A percentile compares a stretch with the other conserved stretches of the same genome.
phyloP scores from a whole-genome alignment of 345 rosid genomes.

The Sisymbrium altissimum region DNA sequence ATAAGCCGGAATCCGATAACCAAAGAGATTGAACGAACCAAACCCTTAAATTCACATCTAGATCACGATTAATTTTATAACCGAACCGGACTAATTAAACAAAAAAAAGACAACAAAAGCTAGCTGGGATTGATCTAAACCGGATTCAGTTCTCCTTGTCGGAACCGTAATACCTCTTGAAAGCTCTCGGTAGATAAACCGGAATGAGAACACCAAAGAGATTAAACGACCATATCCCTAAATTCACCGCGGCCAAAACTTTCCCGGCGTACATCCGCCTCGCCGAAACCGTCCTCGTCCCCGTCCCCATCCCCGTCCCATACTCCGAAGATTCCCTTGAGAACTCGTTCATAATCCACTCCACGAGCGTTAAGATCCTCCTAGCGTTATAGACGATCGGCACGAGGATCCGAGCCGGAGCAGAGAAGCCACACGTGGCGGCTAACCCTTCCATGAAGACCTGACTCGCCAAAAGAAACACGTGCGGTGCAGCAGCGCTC shows the following conservation, averaged over 20 bases:
- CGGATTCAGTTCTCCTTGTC: slow-evolving; percentile 28
- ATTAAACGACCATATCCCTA: slow-evolving; percentile 85
- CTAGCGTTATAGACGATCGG: slow-evolving; percentile 73
- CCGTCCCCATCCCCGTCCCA: background rate
- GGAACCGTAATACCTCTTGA: slow-evolving; percentile 55
- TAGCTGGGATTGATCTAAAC: background rate
- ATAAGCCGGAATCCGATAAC: background rate
- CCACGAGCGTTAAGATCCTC: slow-evolving; percentile 59
- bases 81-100: background rate
- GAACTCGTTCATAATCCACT: slow-evolving; percentile 62
- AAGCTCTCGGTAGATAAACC: slow-evolving; percentile 74
- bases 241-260: slow-evolving; percentile 60
- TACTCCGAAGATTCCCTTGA: slow-evolving; percentile 24
- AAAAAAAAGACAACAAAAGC: background rate
- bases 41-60: background rate
- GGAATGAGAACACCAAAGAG: slow-evolving; percentile 83
- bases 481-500: slow-evolving; percentile 77
- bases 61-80: background rate
- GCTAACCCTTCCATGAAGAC: slow-evolving; percentile 88
- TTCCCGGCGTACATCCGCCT: slow-evolving; percentile 55
- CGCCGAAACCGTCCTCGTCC: slow-evolving; percentile 32
- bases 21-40: background rate
- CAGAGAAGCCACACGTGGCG: slow-evolving; percentile 53
- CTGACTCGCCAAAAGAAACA: slow-evolving; percentile 72
- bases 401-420: slow-evolving; percentile 67